Evolutionary conservation across 495 filamentous ascomycete species (phyloP).

Genomic region (Lophiotrema nucula): DNA sequence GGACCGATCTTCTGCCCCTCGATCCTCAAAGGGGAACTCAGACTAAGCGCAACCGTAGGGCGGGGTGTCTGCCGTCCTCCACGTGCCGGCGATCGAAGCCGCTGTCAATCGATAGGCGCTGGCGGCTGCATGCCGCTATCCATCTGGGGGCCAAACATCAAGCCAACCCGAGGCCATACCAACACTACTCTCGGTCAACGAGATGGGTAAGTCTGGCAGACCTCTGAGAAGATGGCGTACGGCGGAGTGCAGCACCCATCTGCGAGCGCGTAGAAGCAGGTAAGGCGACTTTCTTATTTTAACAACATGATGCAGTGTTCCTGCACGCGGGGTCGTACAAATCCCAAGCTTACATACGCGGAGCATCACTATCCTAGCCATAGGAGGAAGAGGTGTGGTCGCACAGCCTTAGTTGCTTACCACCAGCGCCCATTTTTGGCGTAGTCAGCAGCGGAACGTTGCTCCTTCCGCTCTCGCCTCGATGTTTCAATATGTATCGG

Average conservation of each 20-base stretch:
- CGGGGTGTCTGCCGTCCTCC: neutral
- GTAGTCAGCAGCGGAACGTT: neutral
- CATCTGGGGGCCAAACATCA: no score
- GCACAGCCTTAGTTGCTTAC: neutral
- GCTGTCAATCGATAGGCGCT: neutral
- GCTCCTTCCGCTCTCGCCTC: neutral
- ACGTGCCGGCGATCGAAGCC: neutral
- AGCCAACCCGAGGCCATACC: no score
- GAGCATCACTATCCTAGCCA: neutral
- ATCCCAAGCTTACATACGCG: conserved; percentile 5
- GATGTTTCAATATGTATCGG: conserved; percentile 1
- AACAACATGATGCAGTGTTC: neutral
- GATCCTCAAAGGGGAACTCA: neutral
- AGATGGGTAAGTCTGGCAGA: neutral
- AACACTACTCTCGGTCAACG: neutral
- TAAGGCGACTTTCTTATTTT: conserved; percentile 9
- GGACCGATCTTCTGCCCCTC: conserved; percentile 19
- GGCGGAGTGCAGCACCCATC: conserved; percentile 1
- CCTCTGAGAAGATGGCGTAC: neutral
- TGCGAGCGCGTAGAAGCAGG: neutral
- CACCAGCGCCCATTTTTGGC: neutral
- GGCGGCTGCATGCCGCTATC: neutral
- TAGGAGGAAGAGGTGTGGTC: neutral
- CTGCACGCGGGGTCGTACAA: neutral
- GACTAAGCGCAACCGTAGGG: neutral